Evolutionary conservation across 148 eudicot genomes (phyloP), one percentile per base, ranked within the genome.

Genomic region (Cornus kousa): DNA sequence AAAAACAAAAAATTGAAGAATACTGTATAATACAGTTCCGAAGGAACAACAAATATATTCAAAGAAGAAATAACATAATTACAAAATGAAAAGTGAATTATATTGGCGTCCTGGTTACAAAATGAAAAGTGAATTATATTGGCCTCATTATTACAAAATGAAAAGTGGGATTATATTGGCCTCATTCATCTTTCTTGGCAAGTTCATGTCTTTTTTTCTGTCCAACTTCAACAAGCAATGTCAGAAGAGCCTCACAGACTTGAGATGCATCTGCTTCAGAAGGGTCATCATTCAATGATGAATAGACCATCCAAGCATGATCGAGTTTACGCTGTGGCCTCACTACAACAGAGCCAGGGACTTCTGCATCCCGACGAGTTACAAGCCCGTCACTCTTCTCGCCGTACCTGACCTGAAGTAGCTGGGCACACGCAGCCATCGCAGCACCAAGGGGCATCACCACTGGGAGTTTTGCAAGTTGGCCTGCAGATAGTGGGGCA

Each of bases 221-320:
- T 35, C 88, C 97, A 66, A 82, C 92, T 86, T 97, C 98, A 65
- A 94, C 83, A 50, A 97, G 93, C 87, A 97, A 87, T 5, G 84
- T 77, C 40, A 97, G 57, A 67, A 97, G 93, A 82, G 99, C 99
- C 84, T 97, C 99, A 53, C 98, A 97, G 1, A 94, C 94, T 65
- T 94, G 93, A 68, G 99, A 88, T 59, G 99, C 92, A 84, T 90
- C 87, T 2, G 93, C 92, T 81, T 97, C 97, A 0, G 89, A 74
- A 14, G 90, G 86, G 40, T 96, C 90, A 70, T 96, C 97, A 14
- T 85, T 96, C 32, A 87, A 32, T 19, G 97, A 85, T 32, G 98
- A 91, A 74, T 97, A 97, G 20, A 94, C 99, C 98, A 97, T 92
- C 99, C 99, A 97, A 17, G 93, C 95, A 72, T 97, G 99, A 72